phyloP scores from a whole-genome alignment of 148 eudicot genomes.

The Cornus controversa region DNA sequence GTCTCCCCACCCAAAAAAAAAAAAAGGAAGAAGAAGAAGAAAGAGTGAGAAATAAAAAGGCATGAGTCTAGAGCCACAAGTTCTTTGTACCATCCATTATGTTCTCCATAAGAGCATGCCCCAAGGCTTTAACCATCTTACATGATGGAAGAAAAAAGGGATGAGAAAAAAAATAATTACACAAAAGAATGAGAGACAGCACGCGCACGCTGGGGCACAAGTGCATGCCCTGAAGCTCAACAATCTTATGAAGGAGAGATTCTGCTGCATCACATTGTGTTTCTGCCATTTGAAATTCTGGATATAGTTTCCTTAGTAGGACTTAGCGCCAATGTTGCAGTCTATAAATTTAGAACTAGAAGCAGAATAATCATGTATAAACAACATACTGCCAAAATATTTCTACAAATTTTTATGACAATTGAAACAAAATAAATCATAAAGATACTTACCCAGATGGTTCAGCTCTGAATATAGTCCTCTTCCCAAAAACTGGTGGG shows the following conservation, averaged over 20 bases:
- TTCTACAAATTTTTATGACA: background rate
- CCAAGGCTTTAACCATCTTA: background rate
- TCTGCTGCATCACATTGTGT: background rate
- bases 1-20: too few relatives aligned
- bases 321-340: background rate
- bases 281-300: background rate
- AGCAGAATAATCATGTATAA: background rate
- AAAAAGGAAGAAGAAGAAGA: too few relatives aligned
- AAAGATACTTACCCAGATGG: conserved; percentile 59
- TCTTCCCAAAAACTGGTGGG: conserved; percentile 90
- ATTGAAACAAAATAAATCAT: background rate
- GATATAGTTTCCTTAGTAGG: background rate
- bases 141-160: background rate
- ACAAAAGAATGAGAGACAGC: too few relatives aligned
- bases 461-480: conserved; percentile 50
- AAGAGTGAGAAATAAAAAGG: background rate
- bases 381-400: background rate
- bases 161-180: too few relatives aligned
- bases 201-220: too few relatives aligned
- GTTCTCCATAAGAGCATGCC: too few relatives aligned
- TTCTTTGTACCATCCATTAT: background rate
- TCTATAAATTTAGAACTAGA: background rate
- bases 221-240: background rate
- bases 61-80: background rate
- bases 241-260: background rate